Evolutionary conservation across 2,329 filamentous ascomycete genomes (phyloP).

Genomic region (Lecanicillium sp.): DNA sequence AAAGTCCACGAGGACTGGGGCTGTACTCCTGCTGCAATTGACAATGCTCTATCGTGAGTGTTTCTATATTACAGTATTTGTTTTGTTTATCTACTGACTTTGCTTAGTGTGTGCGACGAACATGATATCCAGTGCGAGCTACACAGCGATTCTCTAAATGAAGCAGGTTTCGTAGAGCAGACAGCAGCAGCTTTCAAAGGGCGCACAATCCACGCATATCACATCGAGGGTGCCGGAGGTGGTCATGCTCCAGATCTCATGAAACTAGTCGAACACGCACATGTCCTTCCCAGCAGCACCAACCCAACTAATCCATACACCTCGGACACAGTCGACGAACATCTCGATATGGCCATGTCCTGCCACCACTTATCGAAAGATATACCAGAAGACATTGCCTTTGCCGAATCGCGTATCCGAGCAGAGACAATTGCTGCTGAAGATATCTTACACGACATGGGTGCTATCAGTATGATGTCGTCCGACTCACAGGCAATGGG

Average conservation of each 20-base stretch:
- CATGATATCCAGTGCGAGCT: conserved; percentile 89
- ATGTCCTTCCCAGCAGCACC: conserved; percentile 84
- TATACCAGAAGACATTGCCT: conserved; percentile 92
- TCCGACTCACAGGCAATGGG: conserved; percentile 96
- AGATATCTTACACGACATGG: conserved; percentile 89
- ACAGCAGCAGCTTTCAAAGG: conserved; percentile 79
- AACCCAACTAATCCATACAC: conserved; percentile 92
- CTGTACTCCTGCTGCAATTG: conserved; percentile 81
- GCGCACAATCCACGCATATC: conserved; percentile 91
- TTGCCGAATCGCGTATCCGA: conserved; percentile 88
- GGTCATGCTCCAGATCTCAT: conserved; percentile 97
- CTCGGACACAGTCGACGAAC: conserved; percentile 86
- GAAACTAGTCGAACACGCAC: conserved; percentile 76
- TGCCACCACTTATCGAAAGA: conserved; percentile 90
- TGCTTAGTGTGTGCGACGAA: conserved; percentile 65
- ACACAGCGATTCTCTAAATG: conserved; percentile 93
- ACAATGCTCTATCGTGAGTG: conserved; percentile 59
- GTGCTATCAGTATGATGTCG: conserved; percentile 96
- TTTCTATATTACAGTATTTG: neutral
- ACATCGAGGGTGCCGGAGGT: conserved; percentile 90
- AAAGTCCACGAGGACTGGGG: conserved; percentile 98
- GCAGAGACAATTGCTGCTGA: conserved; percentile 95
- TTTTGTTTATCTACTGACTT: neutral
- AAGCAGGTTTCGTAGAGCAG: conserved; percentile 93
- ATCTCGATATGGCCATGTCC: conserved; percentile 97